A percentile compares a stretch with the other conserved stretches of the same genome.
Evolutionary conservation across 1,284 basidiomycete genomes (phyloP).

Genomic region (Inonotus obliquus): DNA sequence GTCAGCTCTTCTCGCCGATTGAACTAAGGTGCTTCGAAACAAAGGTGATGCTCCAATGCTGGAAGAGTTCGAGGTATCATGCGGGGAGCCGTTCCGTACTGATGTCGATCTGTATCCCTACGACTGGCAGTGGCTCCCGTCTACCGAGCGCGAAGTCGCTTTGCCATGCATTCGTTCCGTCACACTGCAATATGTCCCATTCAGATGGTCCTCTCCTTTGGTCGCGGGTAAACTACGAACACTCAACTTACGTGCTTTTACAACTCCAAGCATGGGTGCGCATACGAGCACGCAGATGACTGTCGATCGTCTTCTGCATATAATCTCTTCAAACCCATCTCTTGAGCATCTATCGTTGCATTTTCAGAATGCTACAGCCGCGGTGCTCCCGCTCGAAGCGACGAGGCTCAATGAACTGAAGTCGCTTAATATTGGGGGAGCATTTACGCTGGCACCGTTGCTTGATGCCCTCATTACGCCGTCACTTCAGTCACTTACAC

Average conservation of each 20-base stretch:
- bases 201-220: conserved; percentile 58
- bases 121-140: conserved; percentile 71
- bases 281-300: conserved; percentile 48
- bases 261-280: conserved; percentile 3
- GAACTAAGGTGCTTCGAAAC: conserved; percentile 2
- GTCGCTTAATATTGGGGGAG: conserved; percentile 56
- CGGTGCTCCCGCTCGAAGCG: conserved; percentile 54
- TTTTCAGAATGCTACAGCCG: conserved; percentile 51
- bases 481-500: conserved; percentile 44
- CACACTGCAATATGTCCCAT: conserved; percentile 64
- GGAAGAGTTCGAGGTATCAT: conserved; percentile 71
- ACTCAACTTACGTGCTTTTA: conserved; percentile 47
- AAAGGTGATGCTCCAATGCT: conserved; percentile 65
- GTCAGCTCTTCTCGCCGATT: background rate
- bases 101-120: conserved; percentile 35
- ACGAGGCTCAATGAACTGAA: conserved; percentile 45
- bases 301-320: conserved; percentile 59
- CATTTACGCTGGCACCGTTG: conserved; percentile 56
- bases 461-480: conserved; percentile 60
- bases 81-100: conserved; percentile 46
- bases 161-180: conserved; percentile 47
- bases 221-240: conserved; percentile 10
- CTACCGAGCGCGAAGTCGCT: conserved; percentile 23
- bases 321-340: conserved; percentile 49
- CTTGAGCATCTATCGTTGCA: conserved; percentile 55